phyloP scores from a whole-genome alignment of 2,329 filamentous ascomycete species.

The Penicillium sclerotiorum region DNA sequence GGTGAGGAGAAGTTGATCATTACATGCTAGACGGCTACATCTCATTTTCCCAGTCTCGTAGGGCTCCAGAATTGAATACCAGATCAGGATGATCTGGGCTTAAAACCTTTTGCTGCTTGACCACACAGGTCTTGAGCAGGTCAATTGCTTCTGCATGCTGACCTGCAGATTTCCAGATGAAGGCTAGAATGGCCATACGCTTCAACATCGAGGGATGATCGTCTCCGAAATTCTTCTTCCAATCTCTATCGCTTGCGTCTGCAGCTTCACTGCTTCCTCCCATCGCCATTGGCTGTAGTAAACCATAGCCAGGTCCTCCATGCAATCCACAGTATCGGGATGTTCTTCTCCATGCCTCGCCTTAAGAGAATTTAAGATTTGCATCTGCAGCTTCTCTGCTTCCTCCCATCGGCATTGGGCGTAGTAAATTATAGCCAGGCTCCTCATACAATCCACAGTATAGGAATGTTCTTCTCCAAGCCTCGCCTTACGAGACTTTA shows the following conservation, averaged over 20 bases:
- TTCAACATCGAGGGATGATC: neutral
- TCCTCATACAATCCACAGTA: neutral
- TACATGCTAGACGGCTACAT: neutral
- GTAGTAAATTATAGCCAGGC: neutral
- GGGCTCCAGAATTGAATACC: fast-evolving
- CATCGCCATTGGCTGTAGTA: neutral
- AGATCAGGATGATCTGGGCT: neutral
- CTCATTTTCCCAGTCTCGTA: neutral
- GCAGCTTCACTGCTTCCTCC: neutral
- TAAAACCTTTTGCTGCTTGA: neutral
- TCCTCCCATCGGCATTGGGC: neutral
- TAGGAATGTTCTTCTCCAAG: neutral
- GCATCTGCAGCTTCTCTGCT: neutral
- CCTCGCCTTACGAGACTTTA: neutral
- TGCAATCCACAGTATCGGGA: neutral
- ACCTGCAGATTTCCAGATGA: neutral
- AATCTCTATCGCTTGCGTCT: neutral
- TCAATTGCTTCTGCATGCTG: neutral
- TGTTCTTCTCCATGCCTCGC: neutral
- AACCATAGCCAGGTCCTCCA: neutral
- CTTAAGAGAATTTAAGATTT: neutral
- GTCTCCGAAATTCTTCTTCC: neutral
- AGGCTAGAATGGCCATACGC: neutral
- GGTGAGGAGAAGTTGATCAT: no score
- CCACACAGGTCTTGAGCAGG: neutral